Conservation (phyloP, 345 rosid genomes). For the Microthlaspi erraticum region DNA sequence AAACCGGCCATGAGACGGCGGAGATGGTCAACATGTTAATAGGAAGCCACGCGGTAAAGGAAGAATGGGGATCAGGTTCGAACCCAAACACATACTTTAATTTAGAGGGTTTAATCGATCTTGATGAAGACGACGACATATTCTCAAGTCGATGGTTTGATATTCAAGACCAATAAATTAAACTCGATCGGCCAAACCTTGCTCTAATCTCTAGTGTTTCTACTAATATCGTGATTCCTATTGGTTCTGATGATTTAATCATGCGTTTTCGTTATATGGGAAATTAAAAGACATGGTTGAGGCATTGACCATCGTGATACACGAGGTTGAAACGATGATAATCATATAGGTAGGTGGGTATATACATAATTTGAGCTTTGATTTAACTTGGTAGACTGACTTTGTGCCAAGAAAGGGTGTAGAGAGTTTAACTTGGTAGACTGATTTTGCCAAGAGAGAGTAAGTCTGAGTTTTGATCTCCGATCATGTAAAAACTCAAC, state of each 20-base stretch:
- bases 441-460: constrained; percentile 19
- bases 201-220: constrained; percentile 9
- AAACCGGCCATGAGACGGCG: constrained; percentile 5
- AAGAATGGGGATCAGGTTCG: constrained; percentile 47
- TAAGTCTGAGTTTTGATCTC: constrained; percentile 32
- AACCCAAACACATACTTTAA: constrained; percentile 42
- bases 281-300: constrained; percentile 5
- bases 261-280: not conserved
- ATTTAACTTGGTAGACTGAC: too few species aligned
- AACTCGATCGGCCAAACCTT: constrained; percentile 10
- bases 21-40: constrained; percentile 26
- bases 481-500: constrained; percentile 23
- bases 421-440: too few species aligned
- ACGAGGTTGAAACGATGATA: constrained; percentile 19
- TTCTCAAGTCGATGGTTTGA: constrained; percentile 49
- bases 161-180: constrained; percentile 9
- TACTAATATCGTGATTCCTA: not conserved
- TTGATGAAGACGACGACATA: constrained; percentile 35
- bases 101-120: constrained; percentile 40
- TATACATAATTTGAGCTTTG: too few species aligned
- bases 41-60: constrained; percentile 36
- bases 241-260: constrained; percentile 14
- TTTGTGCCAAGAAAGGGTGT: too few species aligned
- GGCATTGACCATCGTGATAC: not conserved
- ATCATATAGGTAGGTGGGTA: too few species aligned